Evolutionary conservation across 202 grass and related monocot genomes (phyloP).

Genomic region (Hordeum pubiflorum): DNA sequence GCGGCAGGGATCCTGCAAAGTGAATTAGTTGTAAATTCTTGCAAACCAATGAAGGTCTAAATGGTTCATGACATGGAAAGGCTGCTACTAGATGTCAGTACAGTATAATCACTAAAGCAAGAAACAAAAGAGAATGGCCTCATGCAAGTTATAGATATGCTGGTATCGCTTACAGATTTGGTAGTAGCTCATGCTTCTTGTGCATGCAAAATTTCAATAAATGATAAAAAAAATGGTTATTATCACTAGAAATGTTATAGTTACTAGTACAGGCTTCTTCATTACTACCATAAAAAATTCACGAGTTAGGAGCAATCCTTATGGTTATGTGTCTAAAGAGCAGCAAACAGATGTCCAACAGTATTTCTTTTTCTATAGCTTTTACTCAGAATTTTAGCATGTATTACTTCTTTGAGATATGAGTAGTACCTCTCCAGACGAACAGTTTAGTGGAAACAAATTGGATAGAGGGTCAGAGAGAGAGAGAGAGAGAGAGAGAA

Average conservation of each 20-base stretch:
- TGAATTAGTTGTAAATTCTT: not conserved
- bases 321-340: too few relatives aligned
- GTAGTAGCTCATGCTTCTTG: not conserved
- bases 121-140: not conserved
- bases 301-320: not conserved
- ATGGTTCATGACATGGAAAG: not conserved
- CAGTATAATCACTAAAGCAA: not conserved
- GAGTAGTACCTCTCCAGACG: not conserved
- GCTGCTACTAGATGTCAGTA: not conserved
- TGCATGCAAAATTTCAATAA: not conserved
- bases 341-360: not conserved
- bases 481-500: not conserved
- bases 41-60: not conserved
- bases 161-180: not conserved
- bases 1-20: slow-evolving; percentile 85
- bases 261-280: slow-evolving; percentile 2
- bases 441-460: not conserved
- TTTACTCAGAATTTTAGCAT: not conserved
- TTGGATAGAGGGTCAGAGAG: not conserved
- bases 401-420: not conserved
- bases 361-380: not conserved
- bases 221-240: not conserved
- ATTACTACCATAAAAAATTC: not conserved
- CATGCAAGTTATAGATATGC: not conserved
- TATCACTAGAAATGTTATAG: not conserved